These are phyloP conservation scores for Flaveria brownii DNA, from an alignment of 129 eudicot species.

Conservation along the genomic window DNA sequence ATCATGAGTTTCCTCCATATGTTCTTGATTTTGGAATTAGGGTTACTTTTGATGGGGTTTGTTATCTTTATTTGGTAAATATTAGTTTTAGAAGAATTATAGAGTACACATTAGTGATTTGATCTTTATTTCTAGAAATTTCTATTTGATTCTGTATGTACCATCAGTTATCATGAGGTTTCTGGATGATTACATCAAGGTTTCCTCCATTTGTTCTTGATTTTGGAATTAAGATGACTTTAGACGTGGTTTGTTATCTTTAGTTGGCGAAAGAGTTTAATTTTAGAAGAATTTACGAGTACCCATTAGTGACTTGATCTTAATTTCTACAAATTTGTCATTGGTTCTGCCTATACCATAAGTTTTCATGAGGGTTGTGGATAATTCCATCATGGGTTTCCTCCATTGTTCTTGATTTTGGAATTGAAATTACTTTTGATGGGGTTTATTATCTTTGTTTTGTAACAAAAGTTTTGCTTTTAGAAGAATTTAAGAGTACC, in stretches of 20 bases:
- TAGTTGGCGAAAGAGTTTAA: background rate
- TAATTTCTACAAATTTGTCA: constrained; percentile 3
- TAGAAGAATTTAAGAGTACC: constrained; percentile 8
- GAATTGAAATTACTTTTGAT: background rate
- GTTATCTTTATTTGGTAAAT: background rate
- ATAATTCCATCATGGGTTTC: background rate
- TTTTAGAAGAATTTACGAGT: constrained; percentile 10
- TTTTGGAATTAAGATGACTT: background rate
- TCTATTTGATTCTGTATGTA: constrained; percentile 1
- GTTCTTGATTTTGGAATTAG: background rate
- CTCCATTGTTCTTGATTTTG: background rate
- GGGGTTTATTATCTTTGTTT: background rate
- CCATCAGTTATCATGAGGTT: no score
- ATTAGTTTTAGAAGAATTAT: constrained; percentile 12
- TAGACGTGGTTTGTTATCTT: background rate
- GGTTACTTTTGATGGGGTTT: background rate
- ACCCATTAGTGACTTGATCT: constrained; percentile 20
- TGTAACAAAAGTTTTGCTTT: background rate
- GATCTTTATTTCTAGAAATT: constrained; percentile 4
- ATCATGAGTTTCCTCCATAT: constrained; percentile 24
- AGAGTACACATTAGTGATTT: constrained; percentile 20
- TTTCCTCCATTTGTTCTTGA: background rate
- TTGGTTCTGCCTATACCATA: constrained; percentile 1
- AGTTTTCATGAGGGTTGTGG: no score
- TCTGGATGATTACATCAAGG: background rate